These are phyloP conservation scores for Arabidopsis arenosa DNA, from an alignment of 345 rosid genomes.

Conservation along the genomic window DNA sequence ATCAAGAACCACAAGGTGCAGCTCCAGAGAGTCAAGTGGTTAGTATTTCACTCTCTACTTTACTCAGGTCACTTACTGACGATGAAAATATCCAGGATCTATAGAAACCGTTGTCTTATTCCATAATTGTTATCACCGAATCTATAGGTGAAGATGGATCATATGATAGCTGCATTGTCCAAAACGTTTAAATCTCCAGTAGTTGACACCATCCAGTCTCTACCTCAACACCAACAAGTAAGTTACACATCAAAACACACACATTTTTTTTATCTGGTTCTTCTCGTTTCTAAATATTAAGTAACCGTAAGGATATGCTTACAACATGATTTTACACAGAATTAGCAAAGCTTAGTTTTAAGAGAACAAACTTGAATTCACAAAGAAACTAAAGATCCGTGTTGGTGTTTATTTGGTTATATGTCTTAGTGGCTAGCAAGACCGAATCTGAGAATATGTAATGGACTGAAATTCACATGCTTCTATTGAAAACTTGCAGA, in stretches of 20 bases:
- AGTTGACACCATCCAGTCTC: slow-evolving; percentile 85
- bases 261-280: slow-evolving; percentile 7
- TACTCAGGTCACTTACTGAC: slow-evolving; percentile 18
- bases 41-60: slow-evolving; percentile 35
- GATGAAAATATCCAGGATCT: background rate
- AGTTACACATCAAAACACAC: slow-evolving; percentile 24
- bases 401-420: background rate
- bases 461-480: slow-evolving; percentile 18
- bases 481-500: slow-evolving; percentile 49
- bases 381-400: background rate
- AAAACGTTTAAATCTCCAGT: slow-evolving; percentile 79
- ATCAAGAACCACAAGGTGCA: slow-evolving; percentile 34
- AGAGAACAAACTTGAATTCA: background rate
- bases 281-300: background rate
- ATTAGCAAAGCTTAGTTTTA: background rate
- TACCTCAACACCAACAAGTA: slow-evolving; percentile 99
- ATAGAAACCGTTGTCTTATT: background rate
- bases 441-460: background rate
- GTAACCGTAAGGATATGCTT: background rate
- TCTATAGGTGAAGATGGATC: slow-evolving; percentile 77
- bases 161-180: slow-evolving; percentile 83
- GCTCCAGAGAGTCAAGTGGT: slow-evolving; percentile 49
- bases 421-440: slow-evolving; percentile 2
- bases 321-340: background rate
- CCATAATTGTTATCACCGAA: background rate